Percentiles rank a stretch among this genome's conserved stretches.
Evolutionary conservation across 2,329 filamentous ascomycete species (phyloP).

Genomic region (Didymella sp.): DNA sequence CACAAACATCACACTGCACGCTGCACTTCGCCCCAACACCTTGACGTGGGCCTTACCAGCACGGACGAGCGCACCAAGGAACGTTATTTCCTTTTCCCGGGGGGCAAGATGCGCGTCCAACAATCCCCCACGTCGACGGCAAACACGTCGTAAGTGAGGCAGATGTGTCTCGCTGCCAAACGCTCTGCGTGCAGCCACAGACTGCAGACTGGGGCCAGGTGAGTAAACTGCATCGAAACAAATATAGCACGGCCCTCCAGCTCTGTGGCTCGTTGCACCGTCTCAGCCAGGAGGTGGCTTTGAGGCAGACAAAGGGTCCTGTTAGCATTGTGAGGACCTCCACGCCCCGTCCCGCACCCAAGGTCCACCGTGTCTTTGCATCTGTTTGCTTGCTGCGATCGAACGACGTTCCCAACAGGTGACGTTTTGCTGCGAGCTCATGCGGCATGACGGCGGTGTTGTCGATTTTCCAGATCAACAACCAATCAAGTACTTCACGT

Average conservation of each 20-base stretch:
- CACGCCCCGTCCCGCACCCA: not conserved
- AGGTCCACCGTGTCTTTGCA: not conserved
- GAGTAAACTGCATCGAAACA: constrained; percentile 7
- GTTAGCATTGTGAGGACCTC: constrained; percentile 2
- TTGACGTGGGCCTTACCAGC: constrained; percentile 25
- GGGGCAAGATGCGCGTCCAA: not conserved
- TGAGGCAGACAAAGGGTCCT: constrained; percentile 6
- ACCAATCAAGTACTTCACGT: constrained; percentile 13
- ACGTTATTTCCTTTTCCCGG: constrained; percentile 6
- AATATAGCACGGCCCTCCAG: constrained; percentile 3
- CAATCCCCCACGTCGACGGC: constrained; percentile 15
- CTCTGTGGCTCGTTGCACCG: constrained; percentile 17
- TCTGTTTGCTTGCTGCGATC: constrained; percentile 7
- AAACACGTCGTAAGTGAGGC: constrained; percentile 23
- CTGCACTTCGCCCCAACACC: constrained; percentile 24
- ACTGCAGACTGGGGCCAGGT: constrained; percentile 4
- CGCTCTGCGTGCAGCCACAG: constrained; percentile 8
- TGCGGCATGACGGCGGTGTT: constrained; percentile 16
- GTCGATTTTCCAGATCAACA: not conserved
- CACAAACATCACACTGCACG: constrained; percentile 24
- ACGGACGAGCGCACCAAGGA: constrained; percentile 6
- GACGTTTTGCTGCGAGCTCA: constrained; percentile 13
- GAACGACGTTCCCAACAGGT: constrained; percentile 7
- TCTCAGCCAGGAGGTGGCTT: constrained; percentile 18
- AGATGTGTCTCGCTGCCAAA: constrained; percentile 18